A percentile compares a stretch with the other conserved stretches of the same genome.
Evolutionary conservation across 257 asterid species (phyloP).

Genomic region (Parsonsia alboflavescens): DNA sequence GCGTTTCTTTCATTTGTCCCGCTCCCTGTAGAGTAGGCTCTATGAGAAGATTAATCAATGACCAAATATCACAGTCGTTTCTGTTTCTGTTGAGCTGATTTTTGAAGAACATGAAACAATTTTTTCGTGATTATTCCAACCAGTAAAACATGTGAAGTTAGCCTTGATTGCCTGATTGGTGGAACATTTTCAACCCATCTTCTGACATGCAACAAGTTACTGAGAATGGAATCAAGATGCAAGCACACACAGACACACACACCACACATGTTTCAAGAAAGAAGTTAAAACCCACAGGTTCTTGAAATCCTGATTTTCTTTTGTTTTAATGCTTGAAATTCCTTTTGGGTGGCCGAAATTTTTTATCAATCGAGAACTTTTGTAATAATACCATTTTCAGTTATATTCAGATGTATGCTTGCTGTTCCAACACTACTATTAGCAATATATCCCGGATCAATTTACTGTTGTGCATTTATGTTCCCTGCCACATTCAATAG

Average conservation of each 20-base stretch:
- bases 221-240: not conserved
- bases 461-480: too few species aligned
- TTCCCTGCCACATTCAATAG: too few species aligned
- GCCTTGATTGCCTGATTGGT: not conserved
- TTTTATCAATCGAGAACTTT: not conserved
- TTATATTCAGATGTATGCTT: too few species aligned
- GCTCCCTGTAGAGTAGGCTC: too few species aligned
- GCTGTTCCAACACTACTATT: too few species aligned
- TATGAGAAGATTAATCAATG: not conserved
- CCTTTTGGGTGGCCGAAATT: not conserved
- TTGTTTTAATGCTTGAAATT: not conserved
- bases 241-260: too few species aligned
- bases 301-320: not conserved
- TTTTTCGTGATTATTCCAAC: not conserved
- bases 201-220: not conserved
- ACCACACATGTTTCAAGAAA: not conserved
- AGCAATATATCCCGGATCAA: too few species aligned
- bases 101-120: not conserved
- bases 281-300: not conserved
- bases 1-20: not conserved
- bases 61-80: too few species aligned
- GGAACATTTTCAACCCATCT: not conserved
- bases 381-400: not conserved
- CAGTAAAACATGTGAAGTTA: not conserved
- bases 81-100: not conserved